A percentile compares a stretch with the other conserved stretches of the same genome.
Conservation (phyloP, 164 flowering plant species). For the Vitis amurensis region DNA sequence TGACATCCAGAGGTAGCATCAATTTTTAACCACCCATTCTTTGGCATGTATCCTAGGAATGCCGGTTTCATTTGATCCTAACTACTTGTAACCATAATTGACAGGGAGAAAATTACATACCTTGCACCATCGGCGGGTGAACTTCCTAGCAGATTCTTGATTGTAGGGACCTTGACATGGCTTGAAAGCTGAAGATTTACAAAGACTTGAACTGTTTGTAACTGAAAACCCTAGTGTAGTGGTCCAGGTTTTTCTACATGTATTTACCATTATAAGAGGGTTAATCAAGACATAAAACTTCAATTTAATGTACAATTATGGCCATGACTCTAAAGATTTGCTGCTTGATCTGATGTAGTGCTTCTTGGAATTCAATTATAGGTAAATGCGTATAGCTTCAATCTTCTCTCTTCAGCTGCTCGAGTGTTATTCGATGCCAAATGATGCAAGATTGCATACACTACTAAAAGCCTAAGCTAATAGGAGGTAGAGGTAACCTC, state of each 20-base stretch:
- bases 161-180: conserved; percentile 78
- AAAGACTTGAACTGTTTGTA: background rate
- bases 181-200: conserved; percentile 49
- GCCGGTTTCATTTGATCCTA: background rate
- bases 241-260: background rate
- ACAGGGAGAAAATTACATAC: conserved; percentile 81
- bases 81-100: background rate
- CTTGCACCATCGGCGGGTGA: conserved; percentile 90
- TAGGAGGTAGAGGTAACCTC: no score
- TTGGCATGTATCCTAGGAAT: background rate
- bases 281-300: no score
- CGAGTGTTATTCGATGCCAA: no score
- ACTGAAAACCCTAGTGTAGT: background rate
- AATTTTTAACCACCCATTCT: background rate
- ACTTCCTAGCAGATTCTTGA: conserved; percentile 76
- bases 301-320: no score
- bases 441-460: no score
- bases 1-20: conserved; percentile 66
- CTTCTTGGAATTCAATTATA: no score
- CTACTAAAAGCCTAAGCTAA: no score
- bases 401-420: no score
- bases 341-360: no score
- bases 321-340: no score
- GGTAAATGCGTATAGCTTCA: no score
- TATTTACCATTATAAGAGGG: no score